Percentiles rank a stretch among this genome's conserved stretches.
These are phyloP conservation scores for Hypoxylon perforatum DNA, from an alignment of 495 filamentous ascomycete species.

Conservation along the genomic window DNA sequence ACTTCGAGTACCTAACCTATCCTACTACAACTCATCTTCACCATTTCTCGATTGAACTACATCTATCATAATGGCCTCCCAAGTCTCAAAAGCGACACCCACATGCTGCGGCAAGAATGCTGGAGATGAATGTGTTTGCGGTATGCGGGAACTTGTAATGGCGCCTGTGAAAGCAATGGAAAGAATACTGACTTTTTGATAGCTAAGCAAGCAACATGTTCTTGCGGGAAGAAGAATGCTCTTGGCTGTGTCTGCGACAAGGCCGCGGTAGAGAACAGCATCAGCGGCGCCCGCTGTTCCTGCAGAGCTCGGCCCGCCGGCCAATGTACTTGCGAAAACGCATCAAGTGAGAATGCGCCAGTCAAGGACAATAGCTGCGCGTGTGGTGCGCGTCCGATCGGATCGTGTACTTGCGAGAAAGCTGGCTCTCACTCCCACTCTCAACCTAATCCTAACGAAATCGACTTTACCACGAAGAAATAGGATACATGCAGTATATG, in stretches of 20 bases:
- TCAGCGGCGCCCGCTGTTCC: conserved; percentile 81
- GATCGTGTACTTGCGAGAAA: conserved; percentile 87
- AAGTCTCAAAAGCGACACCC: conserved; percentile 46
- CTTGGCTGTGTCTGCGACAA: conserved; percentile 88
- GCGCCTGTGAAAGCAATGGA: not conserved
- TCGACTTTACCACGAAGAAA: conserved; percentile 80
- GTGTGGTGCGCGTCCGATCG: conserved; percentile 78
- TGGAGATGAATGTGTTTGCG: conserved; percentile 60
- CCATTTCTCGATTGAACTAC: not conserved
- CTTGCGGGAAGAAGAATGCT: conserved; percentile 87
- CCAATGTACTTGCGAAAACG: conserved; percentile 83
- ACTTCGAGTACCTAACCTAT: not conserved
- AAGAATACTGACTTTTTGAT: conserved; percentile 15
- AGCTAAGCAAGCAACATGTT: conserved; percentile 75
- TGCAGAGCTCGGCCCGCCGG: conserved; percentile 82
- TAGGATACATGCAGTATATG: too few relatives aligned
- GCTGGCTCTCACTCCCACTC: conserved; percentile 49
- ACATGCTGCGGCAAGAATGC: conserved; percentile 65
- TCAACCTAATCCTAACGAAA: conserved; percentile 69
- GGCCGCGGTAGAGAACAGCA: conserved; percentile 76
- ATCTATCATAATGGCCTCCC: conserved; percentile 39
- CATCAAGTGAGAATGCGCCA: conserved; percentile 76
- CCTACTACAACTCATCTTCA: not conserved
- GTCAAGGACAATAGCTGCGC: conserved; percentile 66
- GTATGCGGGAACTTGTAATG: conserved; percentile 42